Evolutionary conservation across 2,329 filamentous ascomycete species (phyloP), one percentile per base, ranked within the genome.

Genomic region (Orbilia quercus): DNA sequence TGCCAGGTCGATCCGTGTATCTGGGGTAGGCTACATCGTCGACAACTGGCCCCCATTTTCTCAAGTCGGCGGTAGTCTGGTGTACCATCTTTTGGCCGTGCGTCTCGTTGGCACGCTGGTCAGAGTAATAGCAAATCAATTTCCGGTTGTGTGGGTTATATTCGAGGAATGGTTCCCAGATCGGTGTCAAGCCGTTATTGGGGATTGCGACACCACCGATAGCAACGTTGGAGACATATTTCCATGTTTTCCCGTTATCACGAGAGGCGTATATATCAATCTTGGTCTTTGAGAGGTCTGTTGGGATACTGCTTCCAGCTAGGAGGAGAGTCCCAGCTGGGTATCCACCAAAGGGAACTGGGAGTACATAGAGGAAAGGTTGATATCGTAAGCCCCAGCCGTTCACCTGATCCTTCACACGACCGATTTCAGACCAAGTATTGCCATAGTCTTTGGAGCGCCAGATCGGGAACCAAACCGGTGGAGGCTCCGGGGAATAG

Each of bases 161-260:
- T 79, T 87, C 78, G 44, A 91, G 80, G 79, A 89, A 90, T 0
- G 89, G 89, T 79, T 91, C 90, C 89, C 89, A 91, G 18, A 91
- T 86, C 0, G 89, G 88, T 0, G 87, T 89, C 38, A 87, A 79
- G 0, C 87, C 89, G 77, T 91, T 90, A 77, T 86, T 84, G 1
- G 88, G 85, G 0, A 82, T 77, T 1, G 88, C 88, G 50, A 83
- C 83, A n/a, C 88, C 88, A 34, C 89, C 89, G 1, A 82, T 81
- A 0, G 88, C 89, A 47, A 91, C 85, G 75, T 87, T 84, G 69
- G 85, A 88, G 58, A 90, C 84, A 75, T 90, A 91, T 25, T 85
- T 81, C 89, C 89, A 91, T 1, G 84, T 88, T 34, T 80, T 76
- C 5, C 88, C 59, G 28, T 31, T 45, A 18, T 64, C 59, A 11